Conservation (phyloP, 768 basidiomycete species). For the Boletus speciosus region DNA sequence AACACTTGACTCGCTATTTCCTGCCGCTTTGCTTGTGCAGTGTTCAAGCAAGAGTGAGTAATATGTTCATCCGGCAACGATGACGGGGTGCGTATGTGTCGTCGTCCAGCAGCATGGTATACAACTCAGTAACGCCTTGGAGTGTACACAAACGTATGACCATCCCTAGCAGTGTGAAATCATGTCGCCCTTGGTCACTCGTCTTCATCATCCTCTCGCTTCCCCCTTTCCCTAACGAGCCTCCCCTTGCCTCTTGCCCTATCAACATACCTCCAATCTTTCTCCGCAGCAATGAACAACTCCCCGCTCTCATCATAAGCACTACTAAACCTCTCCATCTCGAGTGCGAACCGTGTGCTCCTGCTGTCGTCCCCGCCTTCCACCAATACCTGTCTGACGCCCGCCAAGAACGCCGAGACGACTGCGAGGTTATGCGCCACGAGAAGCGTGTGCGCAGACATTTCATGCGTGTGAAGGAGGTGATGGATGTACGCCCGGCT, state of each 20-base stretch:
- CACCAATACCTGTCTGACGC: constrained; percentile 43
- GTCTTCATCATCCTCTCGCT: constrained; percentile 15
- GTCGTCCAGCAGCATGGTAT: too few relatives aligned
- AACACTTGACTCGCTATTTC: constrained; percentile 1
- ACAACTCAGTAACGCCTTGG: not conserved
- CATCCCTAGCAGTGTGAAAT: not conserved
- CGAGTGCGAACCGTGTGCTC: constrained; percentile 34
- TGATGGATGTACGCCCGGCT: constrained; percentile 76
- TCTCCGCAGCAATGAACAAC: constrained; percentile 51
- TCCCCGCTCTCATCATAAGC: constrained; percentile 47
- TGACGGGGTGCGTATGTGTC: not conserved
- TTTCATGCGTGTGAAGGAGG: constrained; percentile 84
- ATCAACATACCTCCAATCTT: constrained; percentile 64
- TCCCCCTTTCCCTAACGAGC: constrained; percentile 59
- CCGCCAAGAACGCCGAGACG: constrained; percentile 59
- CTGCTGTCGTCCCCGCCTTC: not conserved
- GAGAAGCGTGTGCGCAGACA: constrained; percentile 78
- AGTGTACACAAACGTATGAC: not conserved
- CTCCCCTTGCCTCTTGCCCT: constrained; percentile 72
- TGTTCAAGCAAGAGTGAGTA: not conserved
- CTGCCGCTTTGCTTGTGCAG: not conserved
- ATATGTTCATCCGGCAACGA: not conserved
- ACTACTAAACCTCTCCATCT: constrained; percentile 48
- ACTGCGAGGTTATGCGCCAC: constrained; percentile 73
- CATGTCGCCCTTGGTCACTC: not conserved